Evolutionary conservation across 495 filamentous ascomycete genomes (phyloP), one percentile per base, ranked within the genome.

Genomic region (Penicillium nucicola): DNA sequence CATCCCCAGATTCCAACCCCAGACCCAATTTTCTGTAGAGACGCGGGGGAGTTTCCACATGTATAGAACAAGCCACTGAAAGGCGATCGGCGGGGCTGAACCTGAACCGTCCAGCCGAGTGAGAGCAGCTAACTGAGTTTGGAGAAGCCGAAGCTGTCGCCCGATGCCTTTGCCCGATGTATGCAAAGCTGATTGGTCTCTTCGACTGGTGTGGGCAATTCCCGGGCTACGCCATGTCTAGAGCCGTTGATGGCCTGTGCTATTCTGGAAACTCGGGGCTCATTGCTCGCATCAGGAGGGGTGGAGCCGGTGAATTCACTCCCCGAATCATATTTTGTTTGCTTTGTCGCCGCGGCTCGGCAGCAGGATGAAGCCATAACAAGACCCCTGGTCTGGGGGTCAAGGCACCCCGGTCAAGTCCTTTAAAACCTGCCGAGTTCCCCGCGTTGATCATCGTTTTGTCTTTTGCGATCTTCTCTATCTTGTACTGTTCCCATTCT

Each of bases 341-440:
- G 11, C 17, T 33, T 34, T 30, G 42, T 15, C 11, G 17, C 20
- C 35, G 56, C 52, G 48, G 52, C 52, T 60, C 56, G 55, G 55
- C 33, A 48, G 36, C 18, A 52, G 40, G 23, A 57, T 37, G 25
- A 52, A 53, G 22, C 48, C 23, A 34, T 38, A 22, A 32, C 28
- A 31, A 42, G 37, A 6, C 22, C 44, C 45, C 51, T 23, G 37
- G 23, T 47, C 42, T 22, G 33, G 22, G 37, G 55, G 45, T 51
- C 52, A 55, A 50, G 52, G 41, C 31, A 41, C 50, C 54, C 53
- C 31, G 17, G 22, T 12, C 15, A 17, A 32, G 34, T 42, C 55
- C 42, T 52, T 56, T 64, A 58, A 56, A 64, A 61, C 36, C 48
- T 19, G 34, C 30, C 52, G 41, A 39, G 10, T 35, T 45, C 42